A percentile compares a stretch with the other conserved stretches of the same genome.
Conservation (phyloP, 495 filamentous ascomycete species). For the Tuber indicum region DNA sequence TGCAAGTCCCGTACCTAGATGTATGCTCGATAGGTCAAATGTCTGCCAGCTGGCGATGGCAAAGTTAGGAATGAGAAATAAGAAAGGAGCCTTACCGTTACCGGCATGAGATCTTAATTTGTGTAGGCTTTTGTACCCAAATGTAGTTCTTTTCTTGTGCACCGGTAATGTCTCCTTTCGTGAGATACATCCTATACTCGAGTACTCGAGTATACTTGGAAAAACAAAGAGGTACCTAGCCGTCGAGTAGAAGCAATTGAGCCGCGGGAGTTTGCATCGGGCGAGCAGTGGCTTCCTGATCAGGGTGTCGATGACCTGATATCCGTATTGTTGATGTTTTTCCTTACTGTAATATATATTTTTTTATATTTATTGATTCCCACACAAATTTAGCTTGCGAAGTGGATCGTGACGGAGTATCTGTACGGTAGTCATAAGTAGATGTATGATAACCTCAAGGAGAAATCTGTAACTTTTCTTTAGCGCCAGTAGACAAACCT, state of each 20-base stretch:
- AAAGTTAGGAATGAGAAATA: background rate
- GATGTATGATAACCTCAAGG: background rate
- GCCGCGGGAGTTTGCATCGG: background rate
- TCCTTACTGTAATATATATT: background rate
- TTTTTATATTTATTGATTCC: background rate
- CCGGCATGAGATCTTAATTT: background rate
- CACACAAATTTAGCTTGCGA: background rate
- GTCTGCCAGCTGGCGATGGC: background rate
- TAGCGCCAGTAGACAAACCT: background rate
- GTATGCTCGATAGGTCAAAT: background rate
- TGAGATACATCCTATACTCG: background rate
- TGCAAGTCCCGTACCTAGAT: background rate
- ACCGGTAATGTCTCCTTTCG: constrained; percentile 2
- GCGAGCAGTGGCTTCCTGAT: background rate
- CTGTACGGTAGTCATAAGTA: background rate
- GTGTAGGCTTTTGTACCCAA: background rate
- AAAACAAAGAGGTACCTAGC: constrained; percentile 19
- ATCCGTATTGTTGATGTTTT: background rate
- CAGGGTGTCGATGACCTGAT: background rate
- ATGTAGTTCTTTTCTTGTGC: background rate
- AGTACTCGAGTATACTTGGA: too few relatives aligned
- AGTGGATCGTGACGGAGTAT: background rate
- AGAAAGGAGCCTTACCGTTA: background rate
- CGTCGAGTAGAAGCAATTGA: constrained; percentile 33
- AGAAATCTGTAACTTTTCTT: background rate